A percentile compares a stretch with the other conserved stretches of the same genome.
Evolutionary conservation across 2,329 filamentous ascomycete genomes (phyloP).

Genomic region (Colletotrichum sp.): DNA sequence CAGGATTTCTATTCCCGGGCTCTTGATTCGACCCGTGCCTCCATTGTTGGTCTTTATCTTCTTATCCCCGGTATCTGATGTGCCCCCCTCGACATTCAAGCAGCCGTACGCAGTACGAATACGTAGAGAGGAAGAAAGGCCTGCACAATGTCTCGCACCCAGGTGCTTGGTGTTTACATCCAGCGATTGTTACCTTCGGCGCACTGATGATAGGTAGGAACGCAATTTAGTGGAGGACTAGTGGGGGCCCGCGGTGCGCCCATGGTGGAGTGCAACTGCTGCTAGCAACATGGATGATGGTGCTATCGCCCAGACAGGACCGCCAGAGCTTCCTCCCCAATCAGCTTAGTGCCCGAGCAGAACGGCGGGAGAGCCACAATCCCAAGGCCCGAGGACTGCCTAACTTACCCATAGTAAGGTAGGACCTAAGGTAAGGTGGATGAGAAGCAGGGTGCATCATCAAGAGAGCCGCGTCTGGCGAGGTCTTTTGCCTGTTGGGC

Average conservation of each 20-base stretch:
- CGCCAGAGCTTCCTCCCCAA: neutral
- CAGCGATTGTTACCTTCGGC: neutral
- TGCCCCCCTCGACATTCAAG: neutral
- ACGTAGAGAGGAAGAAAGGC: neutral
- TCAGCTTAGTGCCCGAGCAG: neutral
- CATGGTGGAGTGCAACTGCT: neutral
- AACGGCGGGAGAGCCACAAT: neutral
- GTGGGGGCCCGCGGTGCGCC: neutral
- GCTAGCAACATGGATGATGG: constrained; percentile 10
- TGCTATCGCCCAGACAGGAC: constrained; percentile 2
- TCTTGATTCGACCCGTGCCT: neutral
- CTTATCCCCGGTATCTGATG: neutral
- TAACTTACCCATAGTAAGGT: neutral
- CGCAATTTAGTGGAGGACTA: constrained; percentile 8
- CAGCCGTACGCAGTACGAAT: neutral
- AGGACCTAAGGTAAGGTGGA: no score
- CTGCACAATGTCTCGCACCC: neutral
- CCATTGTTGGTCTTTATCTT: neutral
- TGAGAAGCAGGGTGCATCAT: neutral
- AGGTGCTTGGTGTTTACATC: constrained; percentile 1
- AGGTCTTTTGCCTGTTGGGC: neutral
- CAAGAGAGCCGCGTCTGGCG: constrained; percentile 14
- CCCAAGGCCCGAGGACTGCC: neutral
- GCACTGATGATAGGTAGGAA: constrained; percentile 3
- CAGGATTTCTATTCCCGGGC: neutral